These are phyloP conservation scores for Teunomyces gatunensis DNA, from an alignment of 805 yeast genomes.

Conservation along the genomic window DNA sequence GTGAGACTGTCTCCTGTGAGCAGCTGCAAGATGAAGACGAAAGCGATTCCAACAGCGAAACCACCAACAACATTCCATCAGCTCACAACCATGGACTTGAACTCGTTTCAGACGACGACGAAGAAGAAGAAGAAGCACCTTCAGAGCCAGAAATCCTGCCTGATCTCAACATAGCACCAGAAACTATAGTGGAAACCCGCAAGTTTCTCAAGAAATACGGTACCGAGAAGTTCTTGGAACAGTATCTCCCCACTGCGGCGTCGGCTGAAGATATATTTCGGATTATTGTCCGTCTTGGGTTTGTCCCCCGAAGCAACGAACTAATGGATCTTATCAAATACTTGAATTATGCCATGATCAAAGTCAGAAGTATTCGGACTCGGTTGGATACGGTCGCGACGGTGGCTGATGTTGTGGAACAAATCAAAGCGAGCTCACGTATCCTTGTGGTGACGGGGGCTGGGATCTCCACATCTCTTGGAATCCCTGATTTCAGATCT, in stretches of 20 bases:
- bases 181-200: constrained; percentile 24
- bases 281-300: constrained; percentile 65
- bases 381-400: constrained; percentile 54
- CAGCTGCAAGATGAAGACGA: background rate
- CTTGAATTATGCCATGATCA: constrained; percentile 62
- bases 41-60: background rate
- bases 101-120: background rate
- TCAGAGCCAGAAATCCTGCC: background rate
- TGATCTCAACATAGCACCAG: constrained; percentile 10
- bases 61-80: background rate
- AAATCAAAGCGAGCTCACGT: constrained; percentile 49
- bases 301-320: constrained; percentile 41
- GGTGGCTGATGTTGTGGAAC: constrained; percentile 55
- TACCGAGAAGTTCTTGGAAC: constrained; percentile 53
- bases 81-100: background rate
- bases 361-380: constrained; percentile 55
- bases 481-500: constrained; percentile 45
- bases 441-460: constrained; percentile 45
- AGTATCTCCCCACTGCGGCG: constrained; percentile 60
- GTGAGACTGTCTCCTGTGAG: background rate
- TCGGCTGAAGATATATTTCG: constrained; percentile 54
- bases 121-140: background rate
- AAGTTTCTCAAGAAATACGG: constrained; percentile 61
- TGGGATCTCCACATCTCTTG: constrained; percentile 44
- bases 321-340: constrained; percentile 48